Conservation (phyloP, 345 rosid genomes). For the Brassica cretica region DNA sequence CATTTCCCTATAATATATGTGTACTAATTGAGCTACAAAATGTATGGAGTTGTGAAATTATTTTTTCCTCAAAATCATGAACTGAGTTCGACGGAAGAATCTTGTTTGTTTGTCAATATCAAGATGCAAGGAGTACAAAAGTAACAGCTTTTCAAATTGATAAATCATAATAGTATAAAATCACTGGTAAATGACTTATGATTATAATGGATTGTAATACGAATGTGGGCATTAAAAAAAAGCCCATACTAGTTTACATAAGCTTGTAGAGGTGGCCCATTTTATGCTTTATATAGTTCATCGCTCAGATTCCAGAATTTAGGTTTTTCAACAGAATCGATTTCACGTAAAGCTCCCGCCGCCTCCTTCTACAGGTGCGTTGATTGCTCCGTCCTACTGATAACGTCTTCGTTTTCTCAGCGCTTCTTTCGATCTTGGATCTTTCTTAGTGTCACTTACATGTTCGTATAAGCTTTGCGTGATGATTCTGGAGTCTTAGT, state of each 20-base stretch:
- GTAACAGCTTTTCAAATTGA: background rate
- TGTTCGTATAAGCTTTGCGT: background rate
- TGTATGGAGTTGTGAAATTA: background rate
- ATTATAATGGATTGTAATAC: background rate
- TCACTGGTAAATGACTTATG: background rate
- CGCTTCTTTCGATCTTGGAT: background rate
- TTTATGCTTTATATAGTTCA: slow-evolving; percentile 5
- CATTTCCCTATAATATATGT: background rate
- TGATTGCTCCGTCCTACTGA: background rate
- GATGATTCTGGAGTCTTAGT: background rate
- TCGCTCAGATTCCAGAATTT: background rate
- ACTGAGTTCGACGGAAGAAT: background rate
- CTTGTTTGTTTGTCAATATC: background rate
- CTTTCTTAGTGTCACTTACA: background rate
- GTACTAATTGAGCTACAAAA: background rate
- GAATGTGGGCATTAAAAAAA: background rate
- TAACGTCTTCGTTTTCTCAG: background rate
- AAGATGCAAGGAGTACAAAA: background rate
- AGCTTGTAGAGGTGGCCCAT: slow-evolving; percentile 14
- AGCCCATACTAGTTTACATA: background rate
- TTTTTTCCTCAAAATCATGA: background rate
- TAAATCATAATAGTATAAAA: background rate
- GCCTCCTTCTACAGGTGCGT: slow-evolving; percentile 34
- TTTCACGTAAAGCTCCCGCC: slow-evolving; percentile 25
- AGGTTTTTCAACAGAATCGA: slow-evolving; percentile 25